Conservation (phyloP, 2,329 filamentous ascomycete species). For the Clonostachys rhizophaga region DNA sequence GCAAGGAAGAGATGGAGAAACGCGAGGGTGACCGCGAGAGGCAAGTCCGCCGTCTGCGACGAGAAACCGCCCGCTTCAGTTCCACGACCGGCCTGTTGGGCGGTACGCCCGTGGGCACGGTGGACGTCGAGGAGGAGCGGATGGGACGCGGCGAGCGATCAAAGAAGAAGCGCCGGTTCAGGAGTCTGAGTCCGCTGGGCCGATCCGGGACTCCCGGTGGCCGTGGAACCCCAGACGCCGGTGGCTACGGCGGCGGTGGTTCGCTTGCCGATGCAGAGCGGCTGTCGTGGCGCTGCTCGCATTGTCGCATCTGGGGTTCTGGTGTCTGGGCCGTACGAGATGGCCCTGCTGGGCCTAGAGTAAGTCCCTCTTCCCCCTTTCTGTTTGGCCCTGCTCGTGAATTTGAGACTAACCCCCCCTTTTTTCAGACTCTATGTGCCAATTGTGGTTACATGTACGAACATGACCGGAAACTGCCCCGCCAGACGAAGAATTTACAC, state of each 20-base stretch:
- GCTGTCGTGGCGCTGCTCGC: conserved; percentile 77
- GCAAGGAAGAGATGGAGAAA: conserved; percentile 96
- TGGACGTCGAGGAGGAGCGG: conserved; percentile 64
- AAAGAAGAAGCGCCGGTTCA: conserved; percentile 92
- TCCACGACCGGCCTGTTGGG: conserved; percentile 78
- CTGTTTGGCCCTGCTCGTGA: conserved; percentile 1
- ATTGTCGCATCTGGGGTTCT: conserved; percentile 84
- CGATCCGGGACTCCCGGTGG: conserved; percentile 59
- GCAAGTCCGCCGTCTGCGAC: conserved; percentile 77
- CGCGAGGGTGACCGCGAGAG: conserved; percentile 90
- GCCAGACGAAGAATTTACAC: conserved; percentile 34
- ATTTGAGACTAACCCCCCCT: not conserved
- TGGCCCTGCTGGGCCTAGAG: conserved; percentile 78
- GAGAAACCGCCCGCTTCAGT: conserved; percentile 90
- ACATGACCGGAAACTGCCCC: conserved; percentile 75
- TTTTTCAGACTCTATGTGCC: conserved; percentile 73
- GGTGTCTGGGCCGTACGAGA: conserved; percentile 94
- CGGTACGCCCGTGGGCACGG: conserved; percentile 59
- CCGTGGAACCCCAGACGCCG: conserved; percentile 76
- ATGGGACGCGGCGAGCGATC: conserved; percentile 90
- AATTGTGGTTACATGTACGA: conserved; percentile 91
- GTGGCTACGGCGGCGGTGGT: conserved; percentile 66
- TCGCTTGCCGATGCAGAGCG: conserved; percentile 74
- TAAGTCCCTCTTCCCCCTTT: conserved; percentile 38
- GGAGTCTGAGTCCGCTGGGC: conserved; percentile 79